Evolutionary conservation across 176 grass and related monocot species (phyloP).

Genomic region (Musa itinerans): DNA sequence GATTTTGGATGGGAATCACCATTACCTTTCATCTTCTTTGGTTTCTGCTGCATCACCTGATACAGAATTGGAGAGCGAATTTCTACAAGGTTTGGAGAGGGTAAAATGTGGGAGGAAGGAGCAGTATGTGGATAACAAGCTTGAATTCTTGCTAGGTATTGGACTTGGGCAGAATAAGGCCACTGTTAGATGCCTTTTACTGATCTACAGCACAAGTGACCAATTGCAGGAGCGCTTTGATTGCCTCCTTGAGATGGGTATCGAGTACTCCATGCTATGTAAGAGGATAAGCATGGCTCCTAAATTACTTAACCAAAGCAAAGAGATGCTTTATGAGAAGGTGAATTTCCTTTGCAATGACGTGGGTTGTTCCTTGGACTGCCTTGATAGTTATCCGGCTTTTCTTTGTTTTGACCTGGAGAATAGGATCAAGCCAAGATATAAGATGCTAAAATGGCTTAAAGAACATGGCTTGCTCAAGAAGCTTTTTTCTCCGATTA

Average conservation of each 20-base stretch:
- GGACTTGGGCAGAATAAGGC: constrained; percentile 63
- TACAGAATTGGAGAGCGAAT: constrained; percentile 31
- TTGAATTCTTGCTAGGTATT: constrained; percentile 66
- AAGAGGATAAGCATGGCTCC: constrained; percentile 44
- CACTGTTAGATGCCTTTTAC: constrained; percentile 19
- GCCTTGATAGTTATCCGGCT: constrained; percentile 53
- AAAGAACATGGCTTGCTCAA: constrained; percentile 44
- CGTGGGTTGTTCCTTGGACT: constrained; percentile 61
- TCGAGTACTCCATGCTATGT: constrained; percentile 61
- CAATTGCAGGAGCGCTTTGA: constrained; percentile 55
- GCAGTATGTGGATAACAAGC: constrained; percentile 32
- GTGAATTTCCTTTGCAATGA: constrained; percentile 57
- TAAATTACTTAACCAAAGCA: constrained; percentile 73
- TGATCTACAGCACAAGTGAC: constrained; percentile 36
- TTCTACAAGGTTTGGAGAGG: constrained; percentile 43
- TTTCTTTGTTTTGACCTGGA: constrained; percentile 86
- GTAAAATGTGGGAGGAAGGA: constrained; percentile 33
- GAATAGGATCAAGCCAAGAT: constrained; percentile 74
- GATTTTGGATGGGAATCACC: constrained; percentile 31
- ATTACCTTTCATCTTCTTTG: constrained; percentile 43
- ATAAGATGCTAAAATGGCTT: constrained; percentile 74
- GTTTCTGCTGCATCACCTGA: constrained; percentile 41
- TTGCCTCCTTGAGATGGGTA: constrained; percentile 51
- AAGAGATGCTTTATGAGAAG: constrained; percentile 50
- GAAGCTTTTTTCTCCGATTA: constrained; percentile 50